These are phyloP conservation scores for Globisporangium carolinianum DNA, from an alignment of 352 stramenopile species.

Conservation along the genomic window DNA sequence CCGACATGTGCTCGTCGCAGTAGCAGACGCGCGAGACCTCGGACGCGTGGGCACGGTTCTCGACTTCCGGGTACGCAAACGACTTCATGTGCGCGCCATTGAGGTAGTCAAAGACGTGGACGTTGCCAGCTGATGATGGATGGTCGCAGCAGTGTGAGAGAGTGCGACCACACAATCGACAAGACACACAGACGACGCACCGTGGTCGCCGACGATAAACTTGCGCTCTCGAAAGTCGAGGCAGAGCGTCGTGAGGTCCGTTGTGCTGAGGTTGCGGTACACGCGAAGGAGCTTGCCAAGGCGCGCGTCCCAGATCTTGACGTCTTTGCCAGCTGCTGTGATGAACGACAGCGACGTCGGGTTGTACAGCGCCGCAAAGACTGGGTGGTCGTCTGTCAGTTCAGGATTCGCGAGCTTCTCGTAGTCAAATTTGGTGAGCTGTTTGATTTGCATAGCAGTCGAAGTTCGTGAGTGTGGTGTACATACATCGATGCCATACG, in stretches of 20 bases:
- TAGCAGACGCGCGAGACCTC: conserved; percentile 80
- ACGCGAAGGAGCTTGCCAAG: conserved; percentile 73
- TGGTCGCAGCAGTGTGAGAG: background rate
- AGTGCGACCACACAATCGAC: background rate
- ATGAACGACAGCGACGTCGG: conserved; percentile 83
- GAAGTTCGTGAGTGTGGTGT: too few species aligned
- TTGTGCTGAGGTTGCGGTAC: conserved; percentile 61
- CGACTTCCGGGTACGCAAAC: conserved; percentile 60
- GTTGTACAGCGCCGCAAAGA: conserved; percentile 83
- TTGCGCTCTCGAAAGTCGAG: conserved; percentile 82
- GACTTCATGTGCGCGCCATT: conserved; percentile 86
- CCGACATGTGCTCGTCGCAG: conserved; percentile 77
- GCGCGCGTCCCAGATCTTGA: conserved; percentile 87
- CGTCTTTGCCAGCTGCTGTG: conserved; percentile 62
- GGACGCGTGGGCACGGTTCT: conserved; percentile 55
- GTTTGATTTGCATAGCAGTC: background rate
- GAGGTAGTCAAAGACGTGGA: conserved; percentile 84
- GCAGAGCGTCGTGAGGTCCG: conserved; percentile 72
- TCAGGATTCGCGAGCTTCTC: conserved; percentile 84
- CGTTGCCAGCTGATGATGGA: conserved; percentile 34
- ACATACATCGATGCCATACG: background rate
- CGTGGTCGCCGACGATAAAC: conserved; percentile 81
- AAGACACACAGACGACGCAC: conserved; percentile 9
- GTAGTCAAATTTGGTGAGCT: conserved; percentile 82
- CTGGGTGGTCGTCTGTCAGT: conserved; percentile 76